A percentile compares a stretch with the other conserved stretches of the same genome.
Evolutionary conservation across 2,329 filamentous ascomycete genomes (phyloP).

Genomic region (Botrytis paeoniae): DNA sequence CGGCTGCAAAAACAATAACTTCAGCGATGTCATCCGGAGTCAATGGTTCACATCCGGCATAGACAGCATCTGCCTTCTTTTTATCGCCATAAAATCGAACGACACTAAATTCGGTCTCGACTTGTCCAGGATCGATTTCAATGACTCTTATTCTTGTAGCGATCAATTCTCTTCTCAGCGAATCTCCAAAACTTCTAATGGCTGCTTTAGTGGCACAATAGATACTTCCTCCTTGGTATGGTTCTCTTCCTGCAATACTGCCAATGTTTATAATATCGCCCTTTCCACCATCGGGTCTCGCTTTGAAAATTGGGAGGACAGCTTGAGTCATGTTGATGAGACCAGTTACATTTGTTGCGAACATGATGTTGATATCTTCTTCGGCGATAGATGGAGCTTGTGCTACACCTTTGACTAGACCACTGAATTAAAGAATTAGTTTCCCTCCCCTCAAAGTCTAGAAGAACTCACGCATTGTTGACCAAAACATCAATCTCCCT

Average conservation of each 20-base stretch:
- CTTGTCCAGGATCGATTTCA: slow-evolving; percentile 86
- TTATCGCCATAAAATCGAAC: slow-evolving; percentile 88
- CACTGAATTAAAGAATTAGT: slow-evolving; percentile 48
- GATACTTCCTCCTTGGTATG: slow-evolving; percentile 81
- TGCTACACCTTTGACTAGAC: slow-evolving; percentile 84
- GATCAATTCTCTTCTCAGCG: slow-evolving; percentile 78
- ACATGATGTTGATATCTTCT: slow-evolving; percentile 83
- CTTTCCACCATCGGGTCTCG: slow-evolving; percentile 62
- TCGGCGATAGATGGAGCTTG: slow-evolving; percentile 78
- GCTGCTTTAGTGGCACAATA: slow-evolving; percentile 94
- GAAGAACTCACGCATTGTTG: slow-evolving; percentile 79
- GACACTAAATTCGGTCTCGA: slow-evolving; percentile 90
- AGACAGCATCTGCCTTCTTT: slow-evolving; percentile 84
- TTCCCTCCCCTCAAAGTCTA: background rate
- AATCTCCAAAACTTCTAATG: slow-evolving; percentile 79
- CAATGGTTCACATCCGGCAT: slow-evolving; percentile 76
- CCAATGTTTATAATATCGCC: slow-evolving; percentile 97
- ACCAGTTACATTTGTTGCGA: slow-evolving; percentile 89
- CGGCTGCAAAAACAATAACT: slow-evolving; percentile 80
- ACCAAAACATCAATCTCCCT: slow-evolving; percentile 83
- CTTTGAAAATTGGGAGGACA: slow-evolving; percentile 77
- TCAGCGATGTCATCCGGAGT: slow-evolving; percentile 91
- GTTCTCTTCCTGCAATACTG: slow-evolving; percentile 84
- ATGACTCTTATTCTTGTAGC: slow-evolving; percentile 78
- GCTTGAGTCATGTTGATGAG: slow-evolving; percentile 97